Evolutionary conservation across 352 stramenopile genomes (phyloP), one percentile per base, ranked within the genome.

Genomic region (Phytophthora palmivora): DNA sequence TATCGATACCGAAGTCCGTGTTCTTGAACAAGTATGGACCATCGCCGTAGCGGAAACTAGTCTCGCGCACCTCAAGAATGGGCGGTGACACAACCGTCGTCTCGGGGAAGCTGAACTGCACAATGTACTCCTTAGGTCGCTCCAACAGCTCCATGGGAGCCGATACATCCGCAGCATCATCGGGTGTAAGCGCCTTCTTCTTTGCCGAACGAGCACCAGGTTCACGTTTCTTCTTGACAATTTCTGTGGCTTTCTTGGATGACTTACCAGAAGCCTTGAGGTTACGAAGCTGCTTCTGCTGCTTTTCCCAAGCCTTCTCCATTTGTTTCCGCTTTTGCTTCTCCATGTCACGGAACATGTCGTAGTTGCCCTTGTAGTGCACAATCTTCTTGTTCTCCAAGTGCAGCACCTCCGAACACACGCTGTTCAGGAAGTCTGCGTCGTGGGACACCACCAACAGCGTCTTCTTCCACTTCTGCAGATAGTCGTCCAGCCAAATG

Each of bases 401-500:
- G 75, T 99, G 97, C 19, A 99, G 74, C 54, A 99, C 98, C 77
- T 99, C 97, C 21, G 98, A 89, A 72, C 97, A 99, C 22, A 99
- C 97, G 62, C 87, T 98, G 81, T 99, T 99, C 9, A 99, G 67
- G 65, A 99, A 99, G 81, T 99, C 97, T 65, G 99, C 97, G 75
- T 99, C 98, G 89, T 99, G 98, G 12, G 96, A 99, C 46, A 99
- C 95, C 4, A 99, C 83, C 7, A 97, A 63, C 51, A 98, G 78
- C 38, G 98, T 97, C 71, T 98, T 98, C 61, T 98, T 94, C 71
- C 96, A 96, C 74, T 96, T 98, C 68, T 99, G 95, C 32, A 99
- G 78, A 78, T 99, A 99, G 52, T 99, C 97, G 65, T 99, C 97
- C 10, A 99, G 90, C 98, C 98, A 99, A 88, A 99, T 99, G 28